Evolutionary conservation across 2,329 filamentous ascomycete genomes (phyloP), one percentile per base, ranked within the genome.

Genomic region (Coniochaeta sp.): DNA sequence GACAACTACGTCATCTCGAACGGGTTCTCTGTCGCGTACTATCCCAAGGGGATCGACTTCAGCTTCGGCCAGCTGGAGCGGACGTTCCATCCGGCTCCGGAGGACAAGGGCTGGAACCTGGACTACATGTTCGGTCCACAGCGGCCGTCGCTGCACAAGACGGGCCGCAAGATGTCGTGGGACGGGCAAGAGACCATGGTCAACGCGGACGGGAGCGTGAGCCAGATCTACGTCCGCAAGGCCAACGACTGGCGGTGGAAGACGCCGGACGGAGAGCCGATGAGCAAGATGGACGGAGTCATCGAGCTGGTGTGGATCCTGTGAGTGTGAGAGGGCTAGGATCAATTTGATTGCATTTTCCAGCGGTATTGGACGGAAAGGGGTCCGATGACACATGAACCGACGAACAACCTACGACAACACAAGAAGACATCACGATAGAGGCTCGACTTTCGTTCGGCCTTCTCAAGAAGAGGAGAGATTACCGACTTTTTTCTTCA

Each of bases 21-120:
- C 28, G 83, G 84, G 9, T 87, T 82, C 71, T 86, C 83, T 16
- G 76, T 87, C 34, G 80, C 80, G 17, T 79, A 81, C 60, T 86
- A 87, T 64, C 80, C 80, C 1, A 66, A 73, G 33, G 80, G 80
- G 61, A 76, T 82, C 58, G 76, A 78, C 56, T 69, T 70, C 54
- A 66, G 71, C 62, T 62, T 67, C 34, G 55, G 43, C 65, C 74
- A 62, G 68, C 67, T 62, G 69, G 71, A 73, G 66, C 64, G 66
- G 8, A 73, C 71, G 1, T 73, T 73, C 54, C 61, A 59, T 12
- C 58, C 71, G 1, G 66, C 68, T 14, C 67, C 67, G 1, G 65
- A 70, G 33, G 65, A 72, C 59, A 68, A 69, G 58, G 70, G 69
- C 14, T 73, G 69, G 68, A 71, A 71, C 59, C 50, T 72, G 22